Conservation (phyloP, 1,284 basidiomycete species). For the Ustilago nuda region DNA sequence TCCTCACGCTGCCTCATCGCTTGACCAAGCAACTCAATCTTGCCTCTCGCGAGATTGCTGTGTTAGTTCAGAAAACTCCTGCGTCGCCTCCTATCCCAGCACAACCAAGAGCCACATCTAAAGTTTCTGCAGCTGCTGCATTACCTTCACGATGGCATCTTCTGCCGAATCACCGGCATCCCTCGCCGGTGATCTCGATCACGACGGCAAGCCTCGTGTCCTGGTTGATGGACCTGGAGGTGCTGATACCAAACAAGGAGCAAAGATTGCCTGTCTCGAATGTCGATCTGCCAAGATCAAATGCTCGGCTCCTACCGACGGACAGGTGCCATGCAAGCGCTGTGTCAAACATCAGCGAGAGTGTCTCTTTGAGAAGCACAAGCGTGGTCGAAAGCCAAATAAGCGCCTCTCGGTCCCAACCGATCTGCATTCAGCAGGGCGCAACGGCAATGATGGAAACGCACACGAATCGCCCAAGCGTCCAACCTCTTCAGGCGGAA, state of each 20-base stretch:
- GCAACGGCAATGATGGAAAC: conserved; percentile 33
- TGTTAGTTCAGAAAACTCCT: too few relatives aligned
- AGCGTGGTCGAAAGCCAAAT: conserved; percentile 58
- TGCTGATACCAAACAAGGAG: conserved; percentile 59
- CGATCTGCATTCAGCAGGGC: conserved; percentile 32
- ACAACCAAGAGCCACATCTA: background rate
- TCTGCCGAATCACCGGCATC: conserved; percentile 32
- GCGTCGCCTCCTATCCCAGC: background rate
- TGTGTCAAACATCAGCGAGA: conserved; percentile 57
- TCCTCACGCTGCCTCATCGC: too few relatives aligned
- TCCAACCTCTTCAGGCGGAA: conserved; percentile 25
- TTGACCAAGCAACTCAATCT: background rate
- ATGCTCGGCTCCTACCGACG: conserved; percentile 61
- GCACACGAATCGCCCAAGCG: conserved; percentile 17
- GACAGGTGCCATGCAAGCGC: conserved; percentile 59
- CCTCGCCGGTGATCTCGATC: conserved; percentile 24
- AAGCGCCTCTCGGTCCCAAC: conserved; percentile 52
- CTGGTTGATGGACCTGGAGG: conserved; percentile 60
- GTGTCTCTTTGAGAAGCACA: conserved; percentile 62
- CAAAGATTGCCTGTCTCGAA: conserved; percentile 59
- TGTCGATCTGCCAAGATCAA: conserved; percentile 61
- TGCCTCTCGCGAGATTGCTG: background rate
- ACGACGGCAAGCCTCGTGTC: conserved; percentile 54
- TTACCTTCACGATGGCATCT: conserved; percentile 18
- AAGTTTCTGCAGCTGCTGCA: background rate